Evolutionary conservation across 2,329 filamentous ascomycete species (phyloP).

Genomic region (Dothistroma pini): DNA sequence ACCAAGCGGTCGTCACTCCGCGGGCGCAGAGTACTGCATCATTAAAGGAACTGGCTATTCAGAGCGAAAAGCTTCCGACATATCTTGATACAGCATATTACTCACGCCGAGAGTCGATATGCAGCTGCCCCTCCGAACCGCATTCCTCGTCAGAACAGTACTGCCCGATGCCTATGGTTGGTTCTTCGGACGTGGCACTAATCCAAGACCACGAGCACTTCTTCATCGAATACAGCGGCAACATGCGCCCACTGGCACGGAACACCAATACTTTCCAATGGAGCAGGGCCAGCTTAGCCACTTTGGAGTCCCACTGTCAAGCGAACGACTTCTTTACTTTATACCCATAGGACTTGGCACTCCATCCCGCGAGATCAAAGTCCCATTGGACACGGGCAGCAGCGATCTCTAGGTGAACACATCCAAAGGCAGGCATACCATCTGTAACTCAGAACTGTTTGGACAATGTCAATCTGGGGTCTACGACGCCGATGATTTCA

Average conservation of each 20-base stretch:
- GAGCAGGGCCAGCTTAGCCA: slow-evolving; percentile 23
- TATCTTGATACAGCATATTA: background rate
- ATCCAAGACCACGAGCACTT: background rate
- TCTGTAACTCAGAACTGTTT: slow-evolving; percentile 48
- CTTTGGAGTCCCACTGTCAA: slow-evolving; percentile 47
- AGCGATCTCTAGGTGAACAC: slow-evolving; percentile 67
- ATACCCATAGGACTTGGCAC: slow-evolving; percentile 57
- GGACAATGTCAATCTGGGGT: slow-evolving; percentile 52
- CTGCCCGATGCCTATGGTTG: background rate
- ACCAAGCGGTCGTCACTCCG: background rate
- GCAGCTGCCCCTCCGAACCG: background rate
- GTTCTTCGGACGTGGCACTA: background rate
- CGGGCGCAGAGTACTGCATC: background rate
- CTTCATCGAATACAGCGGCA: background rate
- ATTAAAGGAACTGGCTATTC: background rate
- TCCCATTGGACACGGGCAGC: slow-evolving; percentile 61
- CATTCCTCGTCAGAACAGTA: background rate
- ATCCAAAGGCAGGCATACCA: slow-evolving; percentile 58
- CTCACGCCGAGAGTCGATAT: background rate
- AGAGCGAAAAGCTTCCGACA: background rate
- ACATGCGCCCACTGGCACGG: background rate
- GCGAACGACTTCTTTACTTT: slow-evolving; percentile 57
- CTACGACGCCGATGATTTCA: slow-evolving; percentile 67
- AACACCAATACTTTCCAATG: background rate
- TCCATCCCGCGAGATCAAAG: slow-evolving; percentile 50